Percentiles rank a stretch among this genome's conserved stretches.
phyloP scores from a whole-genome alignment of 106 monocot genomes.

The Iris macrosiphon region DNA sequence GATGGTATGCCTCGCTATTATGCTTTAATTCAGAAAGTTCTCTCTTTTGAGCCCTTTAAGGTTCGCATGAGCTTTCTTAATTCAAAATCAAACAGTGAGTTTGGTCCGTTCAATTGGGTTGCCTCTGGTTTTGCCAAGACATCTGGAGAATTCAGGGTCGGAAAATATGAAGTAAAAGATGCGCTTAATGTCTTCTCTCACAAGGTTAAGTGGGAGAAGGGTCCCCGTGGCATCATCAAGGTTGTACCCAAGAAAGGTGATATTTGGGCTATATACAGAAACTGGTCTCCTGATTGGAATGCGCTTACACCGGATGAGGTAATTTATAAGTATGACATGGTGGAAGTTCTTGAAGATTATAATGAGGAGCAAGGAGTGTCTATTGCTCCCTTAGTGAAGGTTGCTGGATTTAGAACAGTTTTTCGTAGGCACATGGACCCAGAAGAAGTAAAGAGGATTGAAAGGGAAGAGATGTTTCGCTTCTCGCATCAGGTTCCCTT shows the following conservation, averaged over 20 bases:
- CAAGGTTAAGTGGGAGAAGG: conserved; percentile 49
- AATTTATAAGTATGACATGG: conserved; percentile 64
- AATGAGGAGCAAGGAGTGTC: conserved; percentile 38
- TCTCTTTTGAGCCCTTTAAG: conserved; percentile 29
- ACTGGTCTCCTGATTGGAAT: conserved; percentile 62
- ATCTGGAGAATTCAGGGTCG: conserved; percentile 49
- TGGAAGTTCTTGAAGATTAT: conserved; percentile 57
- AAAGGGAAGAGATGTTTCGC: conserved; percentile 50
- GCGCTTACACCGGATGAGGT: conserved; percentile 48
- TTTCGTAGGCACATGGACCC: conserved; percentile 29
- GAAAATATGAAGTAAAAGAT: conserved; percentile 25
- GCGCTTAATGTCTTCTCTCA: conserved; percentile 69
- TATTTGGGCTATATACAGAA: conserved; percentile 65
- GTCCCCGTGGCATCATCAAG: conserved; percentile 41
- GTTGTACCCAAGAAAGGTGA: conserved; percentile 66
- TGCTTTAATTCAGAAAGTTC: conserved; percentile 35
- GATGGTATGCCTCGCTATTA: conserved; percentile 72
- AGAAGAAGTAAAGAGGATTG: conserved; percentile 30
- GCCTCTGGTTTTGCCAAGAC: conserved; percentile 40
- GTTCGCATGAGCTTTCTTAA: conserved; percentile 32
- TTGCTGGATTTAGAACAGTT: conserved; percentile 48
- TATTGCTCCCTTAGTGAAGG: conserved; percentile 39
- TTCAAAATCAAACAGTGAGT: conserved; percentile 33
- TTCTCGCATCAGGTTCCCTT: conserved; percentile 72
- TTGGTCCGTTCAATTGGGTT: conserved; percentile 31